phyloP scores from a whole-genome alignment of 192 early-diverging fungal genomes.

The Phlyctochytrium planicorne region DNA sequence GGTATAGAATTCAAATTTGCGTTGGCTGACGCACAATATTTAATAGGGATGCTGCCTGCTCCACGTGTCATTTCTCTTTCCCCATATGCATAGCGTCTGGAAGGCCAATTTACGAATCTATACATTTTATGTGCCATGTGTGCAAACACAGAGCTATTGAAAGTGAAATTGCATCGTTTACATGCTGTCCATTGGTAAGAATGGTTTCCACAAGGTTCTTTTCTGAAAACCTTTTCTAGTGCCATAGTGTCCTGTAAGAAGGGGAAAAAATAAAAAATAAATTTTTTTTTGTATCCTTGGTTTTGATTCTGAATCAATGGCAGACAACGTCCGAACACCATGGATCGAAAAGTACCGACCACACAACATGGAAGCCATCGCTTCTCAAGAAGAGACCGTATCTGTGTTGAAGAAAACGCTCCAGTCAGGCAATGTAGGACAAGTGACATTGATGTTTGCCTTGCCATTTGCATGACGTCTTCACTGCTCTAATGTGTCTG shows the following conservation, averaged over 20 bases:
- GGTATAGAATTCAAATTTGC: conserved; percentile 14
- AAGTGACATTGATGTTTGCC: not conserved
- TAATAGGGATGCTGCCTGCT: conserved; percentile 44
- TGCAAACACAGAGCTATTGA: conserved; percentile 64
- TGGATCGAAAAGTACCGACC: conserved; percentile 97
- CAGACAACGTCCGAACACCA: not conserved
- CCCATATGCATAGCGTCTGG: conserved; percentile 61
- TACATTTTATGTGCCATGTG: conserved; percentile 61
- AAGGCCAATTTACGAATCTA: conserved; percentile 51
- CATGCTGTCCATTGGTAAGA: conserved; percentile 58
- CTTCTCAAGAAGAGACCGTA: conserved; percentile 90
- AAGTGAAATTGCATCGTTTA: conserved; percentile 46
- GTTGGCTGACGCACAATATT: not conserved
- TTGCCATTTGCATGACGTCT: not conserved
- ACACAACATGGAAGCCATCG: conserved; percentile 77
- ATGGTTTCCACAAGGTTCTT: not conserved
- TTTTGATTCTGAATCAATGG: not conserved
- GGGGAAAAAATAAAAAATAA: too few species aligned
- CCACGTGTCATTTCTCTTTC: conserved; percentile 48
- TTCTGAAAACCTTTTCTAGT: not conserved
- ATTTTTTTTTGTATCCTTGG: not conserved
- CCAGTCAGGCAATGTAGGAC: conserved; percentile 80
- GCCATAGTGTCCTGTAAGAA: conserved; percentile 2
- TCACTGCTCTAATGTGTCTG: not conserved
- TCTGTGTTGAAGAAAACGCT: conserved; percentile 79